Base-by-base conservation (phyloP, 1,139 yeast genomes). In the Taphrina flavorubra region DNA sequence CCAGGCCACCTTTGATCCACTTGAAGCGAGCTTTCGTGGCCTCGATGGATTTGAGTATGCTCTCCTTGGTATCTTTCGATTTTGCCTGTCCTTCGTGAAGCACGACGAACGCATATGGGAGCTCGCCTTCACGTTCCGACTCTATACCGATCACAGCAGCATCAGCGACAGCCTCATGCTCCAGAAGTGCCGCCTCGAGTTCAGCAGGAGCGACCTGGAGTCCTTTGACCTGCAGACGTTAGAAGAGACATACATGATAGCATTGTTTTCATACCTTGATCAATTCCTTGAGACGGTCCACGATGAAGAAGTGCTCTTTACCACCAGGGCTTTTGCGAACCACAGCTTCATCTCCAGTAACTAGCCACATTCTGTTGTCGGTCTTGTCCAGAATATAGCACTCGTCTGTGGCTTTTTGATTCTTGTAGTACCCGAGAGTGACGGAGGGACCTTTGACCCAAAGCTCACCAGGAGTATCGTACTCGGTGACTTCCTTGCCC, bases 131-230 rank as follows among this genome's bases (percentile, higher is more conserved):
- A 51, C 75, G 74, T 10, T 75, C 77, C 14, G 73, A 73, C 49
- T 74, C 75, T 18, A 77, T 74, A 6, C 81, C 81, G 51, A 75
- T 74, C 6, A 79, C 81, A 0, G 81, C 81, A 0, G 74, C 75
- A 70, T 79, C 81, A 4, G 73, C 73, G 10, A 79, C 79, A 13
- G 72, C 70, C 14, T 77, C 75, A 68, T 77, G 75, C 8, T 87
- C 80, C 51, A 88, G 79, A 72, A 89, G 85, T 25, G 82, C 78
- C 72, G 86, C 87, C 76, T 89, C 95, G 66, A 89, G 85, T 77
- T 86, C 88, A 71, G 90, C 95, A 0, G 95, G 94, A 0, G 94
- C 88, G 47, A 89, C 87, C 76, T 89, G 90, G 76, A 89, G 92
- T 4, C 74, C 74, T 78, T 89, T 92, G 6, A 49, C 53, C 53